A percentile compares a stretch with the other conserved stretches of the same genome.
phyloP scores from a whole-genome alignment of 163 green algal species.

The Chlamydomonas reinhardtii region DNA sequence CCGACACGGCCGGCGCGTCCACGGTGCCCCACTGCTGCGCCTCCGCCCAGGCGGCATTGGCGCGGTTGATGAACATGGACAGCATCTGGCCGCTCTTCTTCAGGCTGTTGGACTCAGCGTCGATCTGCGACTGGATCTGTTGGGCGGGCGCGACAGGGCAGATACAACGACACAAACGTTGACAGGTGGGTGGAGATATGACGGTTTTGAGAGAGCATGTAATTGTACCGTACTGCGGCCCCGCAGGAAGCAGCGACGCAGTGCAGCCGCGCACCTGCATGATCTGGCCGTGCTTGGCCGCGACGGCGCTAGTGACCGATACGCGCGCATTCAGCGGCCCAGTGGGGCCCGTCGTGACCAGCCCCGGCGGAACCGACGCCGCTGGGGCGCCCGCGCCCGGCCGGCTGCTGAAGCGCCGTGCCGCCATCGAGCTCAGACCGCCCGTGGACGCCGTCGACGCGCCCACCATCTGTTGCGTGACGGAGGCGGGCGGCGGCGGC shows the following conservation, averaged over 20 bases:
- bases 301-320: slow-evolving; percentile 32
- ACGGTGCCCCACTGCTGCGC: slow-evolving; percentile 30
- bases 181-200: too few relatives aligned
- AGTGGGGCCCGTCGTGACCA: slow-evolving; percentile 6
- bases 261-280: slow-evolving; percentile 5
- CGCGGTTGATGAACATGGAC: slow-evolving; percentile 53
- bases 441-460: background rate
- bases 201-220: too few relatives aligned
- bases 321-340: slow-evolving; percentile 27
- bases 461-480: background rate
- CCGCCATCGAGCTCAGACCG: slow-evolving; percentile 40
- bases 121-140: slow-evolving; percentile 34
- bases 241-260: too few relatives aligned
- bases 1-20: background rate
- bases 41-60: slow-evolving; percentile 53
- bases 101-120: slow-evolving; percentile 15
- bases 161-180: too few relatives aligned
- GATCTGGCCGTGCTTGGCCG: slow-evolving; percentile 47
- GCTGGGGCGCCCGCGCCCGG: background rate
- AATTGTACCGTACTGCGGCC: too few relatives aligned
- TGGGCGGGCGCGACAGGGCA: too few relatives aligned
- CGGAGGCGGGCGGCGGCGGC: slow-evolving; percentile 23
- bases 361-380: background rate
- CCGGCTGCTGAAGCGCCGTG: slow-evolving; percentile 27
- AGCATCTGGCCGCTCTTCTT: slow-evolving; percentile 44